phyloP scores from a whole-genome alignment of 1,284 basidiomycete genomes.

The Heterobasidion occidentale region DNA sequence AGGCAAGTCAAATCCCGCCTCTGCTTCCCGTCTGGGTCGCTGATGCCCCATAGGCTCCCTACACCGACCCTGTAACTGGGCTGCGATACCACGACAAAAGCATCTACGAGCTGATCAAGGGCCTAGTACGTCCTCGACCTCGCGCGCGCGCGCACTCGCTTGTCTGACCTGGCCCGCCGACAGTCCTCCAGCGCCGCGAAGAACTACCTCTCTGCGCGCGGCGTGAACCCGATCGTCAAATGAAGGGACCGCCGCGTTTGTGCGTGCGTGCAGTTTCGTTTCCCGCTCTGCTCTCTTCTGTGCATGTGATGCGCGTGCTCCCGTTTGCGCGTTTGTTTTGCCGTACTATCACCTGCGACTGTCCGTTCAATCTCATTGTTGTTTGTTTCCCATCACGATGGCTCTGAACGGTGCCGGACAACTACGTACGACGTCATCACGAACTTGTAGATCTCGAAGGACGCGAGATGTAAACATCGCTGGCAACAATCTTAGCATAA shows the following conservation, averaged over 20 bases:
- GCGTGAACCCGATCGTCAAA: slow-evolving; percentile 44
- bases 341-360: too few relatives aligned
- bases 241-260: slow-evolving; percentile 9
- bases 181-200: slow-evolving; percentile 40
- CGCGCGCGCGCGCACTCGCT: neutral
- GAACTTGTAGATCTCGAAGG: too few relatives aligned
- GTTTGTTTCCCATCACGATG: too few relatives aligned
- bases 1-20: slow-evolving; percentile 33
- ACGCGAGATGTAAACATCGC: too few relatives aligned
- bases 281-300: neutral
- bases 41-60: slow-evolving; percentile 50
- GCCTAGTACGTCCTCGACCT: slow-evolving; percentile 46
- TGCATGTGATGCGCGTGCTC: too few relatives aligned
- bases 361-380: too few relatives aligned
- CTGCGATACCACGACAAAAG: slow-evolving; percentile 83
- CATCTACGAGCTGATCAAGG: slow-evolving; percentile 77
- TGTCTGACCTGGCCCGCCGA: neutral
- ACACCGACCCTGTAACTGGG: slow-evolving; percentile 78
- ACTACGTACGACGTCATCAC: too few relatives aligned
- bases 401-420: too few relatives aligned
- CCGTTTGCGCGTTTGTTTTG: too few relatives aligned
- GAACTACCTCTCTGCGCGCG: slow-evolving; percentile 40
- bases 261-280: neutral
- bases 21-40: neutral
- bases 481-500: too few relatives aligned